Evolutionary conservation across 176 grass and related monocot genomes (phyloP), one percentile per base, ranked within the genome.

Genomic region (Tillandsia leiboldiana): DNA sequence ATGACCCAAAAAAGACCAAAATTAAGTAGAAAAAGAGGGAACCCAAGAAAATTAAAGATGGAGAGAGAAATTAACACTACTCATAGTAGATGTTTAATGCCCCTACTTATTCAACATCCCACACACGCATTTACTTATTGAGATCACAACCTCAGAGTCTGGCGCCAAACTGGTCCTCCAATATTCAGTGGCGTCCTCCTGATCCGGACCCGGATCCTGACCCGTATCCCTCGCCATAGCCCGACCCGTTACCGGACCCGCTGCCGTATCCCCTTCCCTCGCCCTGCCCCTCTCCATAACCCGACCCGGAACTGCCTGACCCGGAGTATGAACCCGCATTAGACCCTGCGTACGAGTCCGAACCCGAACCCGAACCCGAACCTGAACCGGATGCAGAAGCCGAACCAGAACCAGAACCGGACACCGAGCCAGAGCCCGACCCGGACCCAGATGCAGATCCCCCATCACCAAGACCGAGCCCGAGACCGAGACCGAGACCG

Each of bases 271-370:
- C 84, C 10, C 24, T 1, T 1, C 75, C 82, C 56, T 84, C 65
- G 0, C 72, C 73, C 3, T 3, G 63, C 3, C 73, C 73, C 50
- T 75, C 73, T 0, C 71, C 81, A 10, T 71, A 94, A 2, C 86
- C 90, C 0, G 71, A 77, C 1, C 70, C 71, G 0, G 88, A 76
- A 4, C 68, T 78, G 23, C 17, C 53, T 0, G 79, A 90, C 0
- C 81, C 73, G 0, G 81, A 53, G 0, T 53, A 82, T 0, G 83
- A 90, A 6, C 83, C 74, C 0, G 83, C 80, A 1, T 58, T 67
- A 0, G 87, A 95, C 7, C 76, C 79, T 0, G 82, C 77, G 2
- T 80, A 89, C 0, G 87, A 96, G 8, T 77, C 84, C 0, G 80
- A 65, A 1, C 87, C 80, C 10, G 85, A 81, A 1, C 73, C 63